A percentile compares a stretch with the other conserved stretches of the same genome.
These are phyloP conservation scores for Hymenotorrendiella dingleyae DNA, from an alignment of 2,329 filamentous ascomycete species.

Conservation along the genomic window DNA sequence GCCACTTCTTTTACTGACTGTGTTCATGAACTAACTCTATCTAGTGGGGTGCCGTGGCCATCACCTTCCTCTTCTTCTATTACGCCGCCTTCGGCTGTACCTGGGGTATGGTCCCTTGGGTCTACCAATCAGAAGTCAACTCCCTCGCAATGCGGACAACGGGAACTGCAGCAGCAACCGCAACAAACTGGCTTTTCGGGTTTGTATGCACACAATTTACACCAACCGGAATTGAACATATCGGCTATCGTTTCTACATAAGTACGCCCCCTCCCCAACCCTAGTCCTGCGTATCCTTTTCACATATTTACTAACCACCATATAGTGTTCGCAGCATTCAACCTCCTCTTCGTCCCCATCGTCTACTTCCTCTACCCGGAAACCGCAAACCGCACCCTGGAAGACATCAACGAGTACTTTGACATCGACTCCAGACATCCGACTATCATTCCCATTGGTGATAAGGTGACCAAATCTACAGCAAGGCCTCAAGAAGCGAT, in stretches of 20 bases:
- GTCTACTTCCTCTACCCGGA: slow-evolving; percentile 25
- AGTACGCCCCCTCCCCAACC: slow-evolving; percentile 31
- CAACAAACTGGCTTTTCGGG: slow-evolving; percentile 5
- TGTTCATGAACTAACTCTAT: slow-evolving; percentile 14
- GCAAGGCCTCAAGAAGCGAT: slow-evolving; percentile 15
- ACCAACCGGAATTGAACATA: slow-evolving; percentile 25
- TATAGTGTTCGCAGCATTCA: slow-evolving; percentile 50
- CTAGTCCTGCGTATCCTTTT: too few relatives aligned
- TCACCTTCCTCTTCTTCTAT: slow-evolving; percentile 39
- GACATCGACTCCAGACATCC: slow-evolving; percentile 12
- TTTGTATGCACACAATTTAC: slow-evolving; percentile 6
- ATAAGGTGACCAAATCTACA: slow-evolving; percentile 14
- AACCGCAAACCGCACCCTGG: slow-evolving; percentile 22
- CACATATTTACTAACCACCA: neutral
- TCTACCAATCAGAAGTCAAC: slow-evolving; percentile 3
- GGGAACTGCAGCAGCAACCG: slow-evolving; percentile 1
- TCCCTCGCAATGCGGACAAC: neutral
- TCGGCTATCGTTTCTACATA: slow-evolving; percentile 34
- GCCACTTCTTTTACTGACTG: slow-evolving; percentile 53
- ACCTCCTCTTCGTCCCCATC: slow-evolving; percentile 21
- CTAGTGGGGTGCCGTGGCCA: slow-evolving; percentile 22
- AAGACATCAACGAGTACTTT: slow-evolving; percentile 23
- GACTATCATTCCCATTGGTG: slow-evolving; percentile 13
- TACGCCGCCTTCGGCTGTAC: slow-evolving; percentile 45
- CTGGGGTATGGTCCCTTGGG: slow-evolving; percentile 7